These are phyloP conservation scores for Pichia nakasei DNA, from an alignment of 805 yeast genomes.

Conservation along the genomic window DNA sequence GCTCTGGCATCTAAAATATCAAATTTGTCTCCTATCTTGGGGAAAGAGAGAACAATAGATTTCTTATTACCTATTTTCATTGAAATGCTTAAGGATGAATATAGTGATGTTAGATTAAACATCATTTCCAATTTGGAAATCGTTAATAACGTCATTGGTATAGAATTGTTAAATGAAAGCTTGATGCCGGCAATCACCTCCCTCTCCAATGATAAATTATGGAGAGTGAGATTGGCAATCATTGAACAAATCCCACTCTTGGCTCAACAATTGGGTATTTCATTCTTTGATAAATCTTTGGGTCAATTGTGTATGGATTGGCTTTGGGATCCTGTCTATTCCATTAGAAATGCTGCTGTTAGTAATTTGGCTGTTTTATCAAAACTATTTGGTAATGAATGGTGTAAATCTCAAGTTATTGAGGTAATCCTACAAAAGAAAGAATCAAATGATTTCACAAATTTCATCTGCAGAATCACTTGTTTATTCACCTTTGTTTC, in stretches of 20 bases:
- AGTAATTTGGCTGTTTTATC: conserved; percentile 71
- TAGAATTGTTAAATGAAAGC: conserved; percentile 75
- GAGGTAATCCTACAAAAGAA: conserved; percentile 54
- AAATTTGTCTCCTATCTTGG: conserved; percentile 75
- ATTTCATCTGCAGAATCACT: conserved; percentile 88
- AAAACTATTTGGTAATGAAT: conserved; percentile 79
- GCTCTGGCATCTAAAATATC: conserved; percentile 86
- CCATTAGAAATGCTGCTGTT: conserved; percentile 95
- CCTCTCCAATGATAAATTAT: conserved; percentile 89
- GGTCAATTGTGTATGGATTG: conserved; percentile 91
- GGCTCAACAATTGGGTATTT: conserved; percentile 89
- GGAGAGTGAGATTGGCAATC: conserved; percentile 97
- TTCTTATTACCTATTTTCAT: conserved; percentile 79
- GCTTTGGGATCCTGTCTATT: conserved; percentile 96
- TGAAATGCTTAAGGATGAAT: conserved; percentile 93
- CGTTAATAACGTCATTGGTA: conserved; percentile 92
- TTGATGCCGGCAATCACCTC: conserved; percentile 93
- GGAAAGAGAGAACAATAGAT: conserved; percentile 76
- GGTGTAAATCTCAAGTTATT: conserved; percentile 85
- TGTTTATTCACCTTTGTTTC: conserved; percentile 82
- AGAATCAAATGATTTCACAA: conserved; percentile 33
- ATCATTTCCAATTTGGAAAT: conserved; percentile 86
- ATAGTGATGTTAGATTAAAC: conserved; percentile 91
- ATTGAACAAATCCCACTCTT: conserved; percentile 92
- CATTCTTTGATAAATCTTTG: conserved; percentile 85